A percentile compares a stretch with the other conserved stretches of the same genome.
Evolutionary conservation across 306 rosid species (phyloP).

Genomic region (Cucurbita moschata): DNA sequence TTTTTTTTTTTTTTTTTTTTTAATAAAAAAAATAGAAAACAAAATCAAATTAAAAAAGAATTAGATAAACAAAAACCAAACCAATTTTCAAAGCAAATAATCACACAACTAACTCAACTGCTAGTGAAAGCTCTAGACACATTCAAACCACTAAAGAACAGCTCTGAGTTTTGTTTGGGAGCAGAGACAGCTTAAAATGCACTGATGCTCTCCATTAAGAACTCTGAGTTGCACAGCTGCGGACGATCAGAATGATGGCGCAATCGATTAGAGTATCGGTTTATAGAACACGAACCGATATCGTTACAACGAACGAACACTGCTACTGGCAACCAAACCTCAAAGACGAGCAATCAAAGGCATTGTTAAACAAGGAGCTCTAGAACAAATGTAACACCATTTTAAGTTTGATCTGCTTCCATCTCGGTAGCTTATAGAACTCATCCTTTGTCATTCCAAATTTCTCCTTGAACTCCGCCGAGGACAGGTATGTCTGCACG

Average conservation of each 20-base stretch:
- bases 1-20: background rate
- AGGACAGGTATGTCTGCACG: slow-evolving; percentile 67
- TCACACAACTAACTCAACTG: slow-evolving; percentile 31
- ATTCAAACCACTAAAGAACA: slow-evolving; percentile 25
- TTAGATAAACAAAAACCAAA: background rate
- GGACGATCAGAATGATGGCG: slow-evolving; percentile 3
- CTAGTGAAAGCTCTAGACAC: slow-evolving; percentile 23
- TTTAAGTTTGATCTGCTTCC: slow-evolving; percentile 98
- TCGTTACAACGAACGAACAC: slow-evolving; percentile 23
- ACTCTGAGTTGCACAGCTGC: slow-evolving; percentile 34
- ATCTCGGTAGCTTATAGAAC: slow-evolving; percentile 74
- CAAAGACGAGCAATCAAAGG: slow-evolving; percentile 19
- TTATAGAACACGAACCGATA: background rate
- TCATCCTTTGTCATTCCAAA: slow-evolving; percentile 64
- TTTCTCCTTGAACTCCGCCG: slow-evolving; percentile 63
- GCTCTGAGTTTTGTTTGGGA: slow-evolving; percentile 18
- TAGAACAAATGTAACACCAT: slow-evolving; percentile 72
- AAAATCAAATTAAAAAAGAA: slow-evolving; percentile 14
- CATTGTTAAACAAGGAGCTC: slow-evolving; percentile 15
- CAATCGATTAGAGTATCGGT: background rate
- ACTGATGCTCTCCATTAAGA: slow-evolving; percentile 60
- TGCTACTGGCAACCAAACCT: slow-evolving; percentile 37
- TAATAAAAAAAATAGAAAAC: background rate
- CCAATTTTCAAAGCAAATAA: slow-evolving; percentile 21
- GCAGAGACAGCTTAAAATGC: slow-evolving; percentile 51